Base-by-base conservation (phyloP, 805 yeast species). In the Osmozyma mogii region DNA sequence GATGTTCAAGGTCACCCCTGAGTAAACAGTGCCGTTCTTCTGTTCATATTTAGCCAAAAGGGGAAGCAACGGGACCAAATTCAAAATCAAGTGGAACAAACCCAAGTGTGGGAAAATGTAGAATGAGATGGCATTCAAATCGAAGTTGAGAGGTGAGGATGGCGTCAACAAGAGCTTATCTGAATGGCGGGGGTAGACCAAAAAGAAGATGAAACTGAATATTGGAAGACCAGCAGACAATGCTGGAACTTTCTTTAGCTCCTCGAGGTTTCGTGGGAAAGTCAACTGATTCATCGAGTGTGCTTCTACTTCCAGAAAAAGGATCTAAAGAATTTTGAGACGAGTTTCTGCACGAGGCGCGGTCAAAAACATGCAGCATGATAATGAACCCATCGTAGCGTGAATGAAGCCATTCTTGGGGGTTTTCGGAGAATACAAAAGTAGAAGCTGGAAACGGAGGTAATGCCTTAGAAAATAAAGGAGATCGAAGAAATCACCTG, bases 11-110 rank as follows among this genome's bases (percentile, higher is more conserved):
- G 85, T 77, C 26, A 87, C 63, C 4, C 94, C 95, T 4, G 95
- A 81, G 52, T 84, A 74, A 3, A 85, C 80, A 0, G 96, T 84
- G 5, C 96, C 96, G 45, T 84, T 79, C 14, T 56, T 50, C 32
- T 66, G 58, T 60, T 85, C 96, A 52, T 78, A 85, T 29, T 65
- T 61, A 9, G 78, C 61, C 44, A 84, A 51, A 13, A 82, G 75
- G 1, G 79, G 69, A 34, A 70, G 60, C 25, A 85, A 48, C 1
- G 79, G 68, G 22, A 73, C 36, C 6, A 72, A 34, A 44, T 84
- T 84, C 43, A 80, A 54, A 4, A 70, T 26, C 49, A 85, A 57
- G 49, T 84, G 94, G 29, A 76, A 36, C 14, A 72, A 38, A 14
- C 70, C 66, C n/a, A 60, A 44, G 52, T 85, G 95, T 17, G 74